A percentile compares a stretch with the other conserved stretches of the same genome.
phyloP scores from a whole-genome alignment of 768 basidiomycete species.

The Phlegmacium glaucopus region DNA sequence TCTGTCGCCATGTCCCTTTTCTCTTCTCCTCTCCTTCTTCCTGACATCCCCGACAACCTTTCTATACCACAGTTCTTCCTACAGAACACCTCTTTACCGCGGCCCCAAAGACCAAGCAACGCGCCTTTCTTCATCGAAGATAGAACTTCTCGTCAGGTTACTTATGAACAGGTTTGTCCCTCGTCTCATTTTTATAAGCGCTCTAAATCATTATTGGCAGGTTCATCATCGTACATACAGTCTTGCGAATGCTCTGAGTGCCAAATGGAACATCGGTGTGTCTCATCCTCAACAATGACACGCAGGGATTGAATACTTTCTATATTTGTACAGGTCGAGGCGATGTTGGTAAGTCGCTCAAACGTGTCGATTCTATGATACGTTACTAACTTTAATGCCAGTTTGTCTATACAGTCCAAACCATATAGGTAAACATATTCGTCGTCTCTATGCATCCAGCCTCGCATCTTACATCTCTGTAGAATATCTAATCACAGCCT shows the following conservation, averaged over 20 bases:
- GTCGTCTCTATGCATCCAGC: background rate
- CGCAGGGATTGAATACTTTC: slow-evolving; percentile 4
- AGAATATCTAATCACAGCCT: slow-evolving; percentile 56
- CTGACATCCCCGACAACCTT: slow-evolving; percentile 57
- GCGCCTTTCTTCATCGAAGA: slow-evolving; percentile 63
- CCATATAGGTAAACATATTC: slow-evolving; percentile 44
- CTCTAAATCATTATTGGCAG: slow-evolving; percentile 10
- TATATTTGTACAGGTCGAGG: slow-evolving; percentile 33
- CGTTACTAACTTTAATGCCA: slow-evolving; percentile 15
- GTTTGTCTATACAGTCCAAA: slow-evolving; percentile 67
- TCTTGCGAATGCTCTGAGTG: slow-evolving; percentile 51
- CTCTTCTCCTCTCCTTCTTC: slow-evolving; percentile 28
- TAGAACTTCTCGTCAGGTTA: slow-evolving; percentile 39
- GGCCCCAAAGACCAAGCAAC: slow-evolving; percentile 43
- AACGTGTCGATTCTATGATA: background rate
- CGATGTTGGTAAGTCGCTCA: slow-evolving; percentile 45
- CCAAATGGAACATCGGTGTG: slow-evolving; percentile 47
- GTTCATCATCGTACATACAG: slow-evolving; percentile 39
- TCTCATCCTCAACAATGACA: background rate
- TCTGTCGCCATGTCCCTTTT: slow-evolving; percentile 32
- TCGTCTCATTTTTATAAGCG: background rate
- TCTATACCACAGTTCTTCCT: slow-evolving; percentile 68
- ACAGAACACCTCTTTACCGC: slow-evolving; percentile 34
- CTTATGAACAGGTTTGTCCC: slow-evolving; percentile 43
- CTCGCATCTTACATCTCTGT: background rate